A percentile compares a stretch with the other conserved stretches of the same genome.
Conservation (phyloP, 2,329 filamentous ascomycete species). For the Epichloe festucae region DNA sequence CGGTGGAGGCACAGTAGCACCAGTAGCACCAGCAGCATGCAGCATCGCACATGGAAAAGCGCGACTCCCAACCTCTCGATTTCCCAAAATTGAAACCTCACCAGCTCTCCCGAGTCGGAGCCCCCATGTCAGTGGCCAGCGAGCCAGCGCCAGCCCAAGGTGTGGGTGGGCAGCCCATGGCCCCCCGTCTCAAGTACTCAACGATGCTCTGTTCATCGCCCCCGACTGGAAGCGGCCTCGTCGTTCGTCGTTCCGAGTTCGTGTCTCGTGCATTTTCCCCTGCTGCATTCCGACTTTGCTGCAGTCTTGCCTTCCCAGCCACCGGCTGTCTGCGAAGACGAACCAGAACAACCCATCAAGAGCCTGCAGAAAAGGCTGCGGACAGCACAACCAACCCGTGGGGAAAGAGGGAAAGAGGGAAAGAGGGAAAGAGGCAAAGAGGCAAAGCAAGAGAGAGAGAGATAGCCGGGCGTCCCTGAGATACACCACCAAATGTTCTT, state of each 20-base stretch:
- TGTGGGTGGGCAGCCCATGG: neutral
- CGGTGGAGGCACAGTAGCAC: too few relatives aligned
- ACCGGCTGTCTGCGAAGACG: neutral
- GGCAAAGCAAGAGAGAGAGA: neutral
- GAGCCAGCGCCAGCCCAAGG: neutral
- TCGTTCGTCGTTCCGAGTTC: neutral
- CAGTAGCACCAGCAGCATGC: neutral
- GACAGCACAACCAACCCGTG: neutral
- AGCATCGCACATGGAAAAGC: neutral
- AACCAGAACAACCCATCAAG: too few relatives aligned
- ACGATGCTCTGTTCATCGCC: neutral
- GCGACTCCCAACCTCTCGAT: slow-evolving; percentile 9
- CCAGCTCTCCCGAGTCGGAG: too few relatives aligned
- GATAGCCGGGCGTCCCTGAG: neutral
- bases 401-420: neutral
- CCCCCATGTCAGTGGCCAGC: neutral
- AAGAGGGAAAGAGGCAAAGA: neutral
- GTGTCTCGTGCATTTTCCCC: neutral
- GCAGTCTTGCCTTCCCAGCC: neutral
- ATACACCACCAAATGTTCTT: slow-evolving; percentile 1
- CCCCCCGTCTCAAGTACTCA: too few relatives aligned
- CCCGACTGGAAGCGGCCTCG: neutral
- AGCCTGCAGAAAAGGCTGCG: too few relatives aligned
- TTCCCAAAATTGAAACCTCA: neutral
- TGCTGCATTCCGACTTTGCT: neutral